A percentile compares a stretch with the other conserved stretches of the same genome.
Conservation (phyloP, 2,329 filamentous ascomycete genomes). For the Ceratocystis albifundus region DNA sequence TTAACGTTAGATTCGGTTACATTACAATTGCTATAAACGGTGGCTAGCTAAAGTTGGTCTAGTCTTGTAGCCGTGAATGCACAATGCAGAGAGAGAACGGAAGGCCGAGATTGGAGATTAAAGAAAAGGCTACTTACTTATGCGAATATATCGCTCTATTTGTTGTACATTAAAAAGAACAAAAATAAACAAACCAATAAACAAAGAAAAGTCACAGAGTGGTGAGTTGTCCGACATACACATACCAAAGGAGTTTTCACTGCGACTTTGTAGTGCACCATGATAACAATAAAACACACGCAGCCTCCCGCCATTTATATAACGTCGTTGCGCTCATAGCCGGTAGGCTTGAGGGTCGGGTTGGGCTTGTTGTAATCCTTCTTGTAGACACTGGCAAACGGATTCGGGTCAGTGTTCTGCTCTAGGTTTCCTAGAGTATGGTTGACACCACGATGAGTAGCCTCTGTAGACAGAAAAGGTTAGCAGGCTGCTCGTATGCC, state of each 20-base stretch:
- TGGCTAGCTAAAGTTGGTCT: no score
- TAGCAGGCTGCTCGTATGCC: not conserved
- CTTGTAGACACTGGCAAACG: slow-evolving; percentile 76
- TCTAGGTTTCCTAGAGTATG: slow-evolving; percentile 85
- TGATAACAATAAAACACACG: not conserved
- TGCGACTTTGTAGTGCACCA: not conserved
- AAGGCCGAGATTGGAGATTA: no score
- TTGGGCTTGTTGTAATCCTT: slow-evolving; percentile 55
- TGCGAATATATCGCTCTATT: not conserved
- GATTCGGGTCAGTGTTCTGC: slow-evolving; percentile 79
- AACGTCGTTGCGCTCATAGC: slow-evolving; percentile 76
- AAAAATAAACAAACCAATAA: not conserved
- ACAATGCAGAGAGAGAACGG: no score
- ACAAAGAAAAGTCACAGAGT: not conserved
- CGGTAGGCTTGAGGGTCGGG: slow-evolving; percentile 50
- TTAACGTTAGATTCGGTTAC: no score
- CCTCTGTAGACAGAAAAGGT: slow-evolving; percentile 42
- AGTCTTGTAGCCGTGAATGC: no score
- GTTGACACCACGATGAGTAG: slow-evolving; percentile 86
- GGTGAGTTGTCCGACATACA: not conserved
- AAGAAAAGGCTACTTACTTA: no score
- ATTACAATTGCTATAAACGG: no score
- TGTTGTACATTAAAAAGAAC: not conserved
- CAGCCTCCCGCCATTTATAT: slow-evolving; percentile 35
- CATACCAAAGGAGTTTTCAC: not conserved